Evolutionary conservation across 495 filamentous ascomycete species (phyloP), one percentile per base, ranked within the genome.

Genomic region (Penicillium roqueforti): DNA sequence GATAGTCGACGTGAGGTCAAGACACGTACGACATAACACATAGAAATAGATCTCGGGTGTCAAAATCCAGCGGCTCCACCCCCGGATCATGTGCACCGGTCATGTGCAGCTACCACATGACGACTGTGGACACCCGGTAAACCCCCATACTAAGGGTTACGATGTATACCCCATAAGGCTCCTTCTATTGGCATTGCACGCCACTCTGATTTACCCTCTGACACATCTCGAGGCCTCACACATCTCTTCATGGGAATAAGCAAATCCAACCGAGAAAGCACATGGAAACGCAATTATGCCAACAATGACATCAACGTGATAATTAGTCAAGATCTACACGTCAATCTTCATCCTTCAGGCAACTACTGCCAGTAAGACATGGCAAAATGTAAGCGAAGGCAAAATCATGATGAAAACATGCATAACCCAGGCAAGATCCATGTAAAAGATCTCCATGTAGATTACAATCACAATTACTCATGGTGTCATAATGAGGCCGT

Each of bases 401-500:
- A 18, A 32, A 48, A 46, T 54, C 46, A 57, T 60, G 45, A 60
- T 63, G 54, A 54, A 60, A 57, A 34, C 47, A 52, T 47, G 28
- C 56, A 48, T 37, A 32, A 48, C 6, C 14, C 32, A 36, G 32
- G n/a, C n/a, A 2, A 36, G 32, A 47, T 7, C 44, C 26, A 19
- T 46, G 44, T 22, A 47, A 26, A n/a, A n/a, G n/a, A n/a, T n/a
- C n/a, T 7, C 44, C 26, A 19, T 46, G 44, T 22, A 47, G 18
- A 26, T 7, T 9, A 23, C 23, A 31, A 13, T 31, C 13, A 31
- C 28, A 18, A 51, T 43, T 14, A 31, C 38, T 22, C 26, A 60
- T 58, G 26, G 14, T 53, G 57, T 63, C 61, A 57, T 60, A n/a
- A 52, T 58, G 51, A 57, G 48, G 50, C 52, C 28, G 34, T 13